Evolutionary conservation across 2,329 filamentous ascomycete species (phyloP).

Genomic region (Thielaviopsis musarum): DNA sequence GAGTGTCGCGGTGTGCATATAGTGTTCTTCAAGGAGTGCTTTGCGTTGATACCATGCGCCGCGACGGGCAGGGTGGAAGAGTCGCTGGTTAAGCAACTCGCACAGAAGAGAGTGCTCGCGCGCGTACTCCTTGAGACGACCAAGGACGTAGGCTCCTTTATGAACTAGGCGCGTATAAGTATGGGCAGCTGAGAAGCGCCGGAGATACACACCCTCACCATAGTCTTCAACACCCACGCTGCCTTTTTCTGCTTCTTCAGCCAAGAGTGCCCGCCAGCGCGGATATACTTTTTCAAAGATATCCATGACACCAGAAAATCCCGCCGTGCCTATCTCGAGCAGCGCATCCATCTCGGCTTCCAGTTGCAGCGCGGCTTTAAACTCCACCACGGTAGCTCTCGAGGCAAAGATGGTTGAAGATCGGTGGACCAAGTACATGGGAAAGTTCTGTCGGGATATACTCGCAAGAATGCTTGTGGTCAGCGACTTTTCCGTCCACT

Average conservation of each 20-base stretch:
- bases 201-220: constrained; percentile 75
- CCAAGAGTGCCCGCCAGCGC: constrained; percentile 59
- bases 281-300: constrained; percentile 61
- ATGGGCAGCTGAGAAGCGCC: constrained; percentile 80
- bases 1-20: constrained; percentile 49
- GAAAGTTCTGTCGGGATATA: constrained; percentile 75
- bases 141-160: constrained; percentile 65
- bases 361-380: constrained; percentile 68
- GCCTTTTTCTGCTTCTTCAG: constrained; percentile 70
- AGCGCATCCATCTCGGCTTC: constrained; percentile 70
- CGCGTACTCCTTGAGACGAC: constrained; percentile 63
- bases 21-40: constrained; percentile 85
- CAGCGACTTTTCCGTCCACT: constrained; percentile 94
- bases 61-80: constrained; percentile 73
- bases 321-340: constrained; percentile 61
- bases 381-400: constrained; percentile 61
- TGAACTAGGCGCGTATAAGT: constrained; percentile 87
- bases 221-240: constrained; percentile 53
- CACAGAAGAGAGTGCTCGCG: constrained; percentile 58
- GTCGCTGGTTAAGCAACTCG: constrained; percentile 60
- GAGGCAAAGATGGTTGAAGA: constrained; percentile 79
- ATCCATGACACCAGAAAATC: constrained; percentile 49
- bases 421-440: constrained; percentile 75
- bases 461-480: constrained; percentile 89
- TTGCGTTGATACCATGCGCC: constrained; percentile 94